A percentile compares a stretch with the other conserved stretches of the same genome.
These are phyloP conservation scores for Candolleomyces aberdarensis DNA, from an alignment of 768 basidiomycete species.

Conservation along the genomic window DNA sequence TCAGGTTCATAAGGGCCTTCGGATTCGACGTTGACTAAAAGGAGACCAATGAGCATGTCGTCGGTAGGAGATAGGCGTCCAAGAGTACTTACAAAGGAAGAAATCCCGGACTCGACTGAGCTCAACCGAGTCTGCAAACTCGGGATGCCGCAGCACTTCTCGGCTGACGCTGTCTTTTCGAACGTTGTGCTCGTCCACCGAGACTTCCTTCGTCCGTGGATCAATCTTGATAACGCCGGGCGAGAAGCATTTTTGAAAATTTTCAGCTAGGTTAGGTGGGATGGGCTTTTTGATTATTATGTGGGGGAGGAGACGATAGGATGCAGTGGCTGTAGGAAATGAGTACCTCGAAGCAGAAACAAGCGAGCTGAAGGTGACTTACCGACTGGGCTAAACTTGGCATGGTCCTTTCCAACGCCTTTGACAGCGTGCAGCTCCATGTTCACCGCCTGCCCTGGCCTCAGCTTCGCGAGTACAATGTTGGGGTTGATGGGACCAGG, in stretches of 20 bases:
- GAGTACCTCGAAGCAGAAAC: neutral
- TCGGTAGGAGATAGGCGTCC: neutral
- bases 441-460: slow-evolving; percentile 86
- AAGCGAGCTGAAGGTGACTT: slow-evolving; percentile 18
- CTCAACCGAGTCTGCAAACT: slow-evolving; percentile 82
- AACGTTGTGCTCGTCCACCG: slow-evolving; percentile 60
- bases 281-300: slow-evolving; percentile 77
- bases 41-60: neutral
- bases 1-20: slow-evolving; percentile 87
- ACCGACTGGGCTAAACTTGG: slow-evolving; percentile 97
- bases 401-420: slow-evolving; percentile 90
- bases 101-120: slow-evolving; percentile 85
- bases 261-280: slow-evolving; percentile 69
- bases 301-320: slow-evolving; percentile 88
- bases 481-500: slow-evolving; percentile 74
- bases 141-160: slow-evolving; percentile 88
- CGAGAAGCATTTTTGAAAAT: slow-evolving; percentile 88
- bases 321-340: slow-evolving; percentile 72
- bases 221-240: slow-evolving; percentile 72
- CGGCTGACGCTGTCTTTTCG: slow-evolving; percentile 87
- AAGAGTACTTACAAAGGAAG: slow-evolving; percentile 73
- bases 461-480: slow-evolving; percentile 86
- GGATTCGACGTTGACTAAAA: slow-evolving; percentile 82
- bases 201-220: slow-evolving; percentile 53
- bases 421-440: slow-evolving; percentile 91